Base-by-base conservation (phyloP, 2,329 filamentous ascomycete species). In the Aspergillus transmontanensis region DNA sequence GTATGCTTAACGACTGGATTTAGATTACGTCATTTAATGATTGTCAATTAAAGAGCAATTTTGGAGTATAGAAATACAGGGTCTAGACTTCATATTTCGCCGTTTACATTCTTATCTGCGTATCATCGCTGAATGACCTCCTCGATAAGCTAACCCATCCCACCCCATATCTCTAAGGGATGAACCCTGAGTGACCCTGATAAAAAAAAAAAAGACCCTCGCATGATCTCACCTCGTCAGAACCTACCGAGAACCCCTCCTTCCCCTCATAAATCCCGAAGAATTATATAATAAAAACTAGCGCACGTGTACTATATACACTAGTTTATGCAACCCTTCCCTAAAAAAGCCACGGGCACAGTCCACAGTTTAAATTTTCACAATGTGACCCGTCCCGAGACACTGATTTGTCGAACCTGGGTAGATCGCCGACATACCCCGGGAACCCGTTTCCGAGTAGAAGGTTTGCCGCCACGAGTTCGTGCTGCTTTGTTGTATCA, bases 361-460 rank as follows among this genome's bases (percentile, higher is more conserved):
- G 48, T 32, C 48, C 28, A 51, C 30, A 51, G 48, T 51, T 51
- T 32, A 51, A 34, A 5, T n/a, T 32, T 32, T n/a, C 46, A 28
- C 26, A 14, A n/a, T 9, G 7, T 50, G 26, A 50, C 6, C 26
- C 6, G 26, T 19, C 46, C 46, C 46, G 23, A 50, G 46, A 30
- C 46, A 50, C 26, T 19, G 48, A 51, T 51, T 51, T 51, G 28
- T 51, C 7, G 23, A 26, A 28, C 4, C 26, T 4, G 21, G 45
- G 46, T 51, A 34, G 48, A 34, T 51, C 26, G 19, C 28, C 48
- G 28, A n/a, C 48, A 32, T 28, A 32, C 12, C 26, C 48, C 61
- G 64, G 64, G 59, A 66, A 36, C 62, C 32, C 57, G 46, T 65
- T 66, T 63, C 62, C 62, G 62, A 62, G 11, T 5, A 34, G 6